Conservation (phyloP, 495 filamentous ascomycete species). For the Tuber melanosporum region DNA sequence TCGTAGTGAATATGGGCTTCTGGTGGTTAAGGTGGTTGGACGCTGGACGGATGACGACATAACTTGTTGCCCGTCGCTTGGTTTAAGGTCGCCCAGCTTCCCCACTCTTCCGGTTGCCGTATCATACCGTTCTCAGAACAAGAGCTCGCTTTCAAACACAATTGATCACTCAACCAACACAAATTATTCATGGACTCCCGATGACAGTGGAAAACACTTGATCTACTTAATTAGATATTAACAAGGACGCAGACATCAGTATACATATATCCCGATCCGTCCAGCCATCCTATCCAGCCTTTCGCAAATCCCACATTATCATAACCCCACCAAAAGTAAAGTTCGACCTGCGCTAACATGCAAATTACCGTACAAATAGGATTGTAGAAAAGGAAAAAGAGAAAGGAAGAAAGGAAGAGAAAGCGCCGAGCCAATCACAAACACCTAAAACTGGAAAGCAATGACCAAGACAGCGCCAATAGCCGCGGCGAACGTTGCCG, state of each 20-base stretch:
- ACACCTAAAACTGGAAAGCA: conserved; percentile 21
- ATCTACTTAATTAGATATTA: not conserved
- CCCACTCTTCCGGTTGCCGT: not conserved
- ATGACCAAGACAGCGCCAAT: conserved; percentile 16
- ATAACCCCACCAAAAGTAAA: conserved; percentile 13
- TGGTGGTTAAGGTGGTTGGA: not conserved
- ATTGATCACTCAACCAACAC: not conserved
- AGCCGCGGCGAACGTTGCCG: conserved; percentile 18
- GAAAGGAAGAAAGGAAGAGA: not conserved
- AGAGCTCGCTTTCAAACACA: not conserved
- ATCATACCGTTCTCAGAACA: not conserved
- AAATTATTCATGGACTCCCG: not conserved
- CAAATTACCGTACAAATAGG: not conserved
- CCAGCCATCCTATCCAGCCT: not conserved
- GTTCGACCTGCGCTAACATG: not conserved
- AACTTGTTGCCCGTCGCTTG: not conserved
- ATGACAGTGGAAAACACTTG: not conserved
- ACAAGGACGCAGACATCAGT: not conserved
- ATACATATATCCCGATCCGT: not conserved
- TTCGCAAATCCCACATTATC: not conserved
- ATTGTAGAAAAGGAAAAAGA: conserved; percentile 13
- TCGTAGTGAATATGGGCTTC: not conserved
- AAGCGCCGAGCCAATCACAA: not conserved
- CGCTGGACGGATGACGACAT: conserved; percentile 9
- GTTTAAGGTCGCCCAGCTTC: not conserved